Evolutionary conservation across 2,329 filamentous ascomycete species (phyloP).

Genomic region (Blumeria graminis): DNA sequence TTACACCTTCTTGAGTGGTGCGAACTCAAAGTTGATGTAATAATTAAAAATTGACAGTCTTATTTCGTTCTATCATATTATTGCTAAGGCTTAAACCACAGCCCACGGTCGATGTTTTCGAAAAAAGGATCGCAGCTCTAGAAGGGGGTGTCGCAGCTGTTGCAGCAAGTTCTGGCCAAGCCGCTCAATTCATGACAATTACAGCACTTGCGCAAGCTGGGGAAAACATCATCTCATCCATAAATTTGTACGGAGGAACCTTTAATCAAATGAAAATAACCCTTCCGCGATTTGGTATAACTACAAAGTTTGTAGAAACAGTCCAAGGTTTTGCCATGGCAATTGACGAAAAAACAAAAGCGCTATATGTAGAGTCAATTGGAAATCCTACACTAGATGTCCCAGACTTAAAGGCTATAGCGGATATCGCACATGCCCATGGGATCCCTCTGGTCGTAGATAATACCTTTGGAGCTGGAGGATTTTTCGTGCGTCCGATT

Average conservation of each 20-base stretch:
- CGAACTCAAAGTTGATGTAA: no score
- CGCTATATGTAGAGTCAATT: constrained; percentile 67
- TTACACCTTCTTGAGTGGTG: no score
- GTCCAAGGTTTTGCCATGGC: constrained; percentile 53
- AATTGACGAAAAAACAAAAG: constrained; percentile 87
- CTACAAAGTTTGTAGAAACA: constrained; percentile 62
- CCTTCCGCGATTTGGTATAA: constrained; percentile 65
- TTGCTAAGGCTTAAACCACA: constrained; percentile 14
- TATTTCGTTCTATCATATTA: background rate
- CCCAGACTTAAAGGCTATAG: constrained; percentile 72
- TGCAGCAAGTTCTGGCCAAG: constrained; percentile 65
- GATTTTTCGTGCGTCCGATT: constrained; percentile 69
- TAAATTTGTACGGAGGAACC: constrained; percentile 80
- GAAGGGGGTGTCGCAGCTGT: constrained; percentile 79
- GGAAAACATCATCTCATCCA: constrained; percentile 82
- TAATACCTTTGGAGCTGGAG: constrained; percentile 87
- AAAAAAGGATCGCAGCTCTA: constrained; percentile 86
- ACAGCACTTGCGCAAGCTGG: constrained; percentile 62
- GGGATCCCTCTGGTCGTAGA: constrained; percentile 39
- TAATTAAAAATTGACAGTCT: no score
- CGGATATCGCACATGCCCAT: constrained; percentile 48
- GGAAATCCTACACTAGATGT: constrained; percentile 88
- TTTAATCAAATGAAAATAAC: constrained; percentile 96
- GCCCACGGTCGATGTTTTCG: constrained; percentile 88
- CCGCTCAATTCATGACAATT: constrained; percentile 80